Evolutionary conservation across 1,139 yeast genomes (phyloP), one percentile per base, ranked within the genome.

Genomic region (Martiniozyma asiatica): DNA sequence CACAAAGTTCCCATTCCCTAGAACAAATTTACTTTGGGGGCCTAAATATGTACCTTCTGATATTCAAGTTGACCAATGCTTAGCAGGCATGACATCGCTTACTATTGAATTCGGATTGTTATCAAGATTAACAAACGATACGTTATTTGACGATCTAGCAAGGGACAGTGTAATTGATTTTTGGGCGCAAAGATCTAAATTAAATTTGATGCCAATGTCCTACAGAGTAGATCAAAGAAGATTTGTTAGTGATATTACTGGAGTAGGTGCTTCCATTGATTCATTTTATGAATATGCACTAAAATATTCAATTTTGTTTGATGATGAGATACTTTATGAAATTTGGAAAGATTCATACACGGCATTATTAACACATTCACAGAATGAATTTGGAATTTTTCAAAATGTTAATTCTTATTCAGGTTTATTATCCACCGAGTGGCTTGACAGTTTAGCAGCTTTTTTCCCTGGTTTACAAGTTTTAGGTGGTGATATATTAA

Each of bases 221-320:
- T 58, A 85, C 8, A 76, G 78, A 40, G 55, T 68, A 0, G 71
- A 69, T 20, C 8, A 29, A 4, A 34, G 38, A 16, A 48, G 52
- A 21, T 75, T 85, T 73, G 57, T 61, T 24, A 78, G 78, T 34
- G 53, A 67, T 0, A 56, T 74, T 25, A 69, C 89, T 0, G 95
- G 96, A 0, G 65, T 81, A 8, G 97, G 97, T 1, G 96, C 97
- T 0, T 79, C 94, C 3, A 70, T 82, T n/a, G 97, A 87, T 54
- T 84, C 95, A 0, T 82, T 81, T 45, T 87, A 79, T 50, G 97
- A 87, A 48, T 82, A 87, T 50, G 81, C 94, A 0, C 62, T 82
- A 22, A 87, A 87, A 47, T 73, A 75, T 16, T 61, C 87, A 3
- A 68, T 85, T 9, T 47, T 87, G 8, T 84, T 85, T 39, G 62